These are phyloP conservation scores for Flaveria floridana DNA, from an alignment of 140 eudicot genomes.

Conservation along the genomic window DNA sequence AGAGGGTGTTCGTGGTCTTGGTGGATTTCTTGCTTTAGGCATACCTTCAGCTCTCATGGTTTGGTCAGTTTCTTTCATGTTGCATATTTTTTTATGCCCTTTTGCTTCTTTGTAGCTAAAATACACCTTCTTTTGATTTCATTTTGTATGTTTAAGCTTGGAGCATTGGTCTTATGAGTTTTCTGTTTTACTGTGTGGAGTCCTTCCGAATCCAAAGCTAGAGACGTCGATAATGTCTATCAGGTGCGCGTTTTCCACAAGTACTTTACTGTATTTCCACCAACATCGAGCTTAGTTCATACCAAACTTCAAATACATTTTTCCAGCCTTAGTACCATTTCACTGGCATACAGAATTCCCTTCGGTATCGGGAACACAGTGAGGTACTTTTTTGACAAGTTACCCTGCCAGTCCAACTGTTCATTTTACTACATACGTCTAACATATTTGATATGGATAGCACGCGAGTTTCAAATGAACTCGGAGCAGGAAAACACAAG, in stretches of 20 bases:
- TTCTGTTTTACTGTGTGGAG: slow-evolving; percentile 46
- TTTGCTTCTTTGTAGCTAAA: slow-evolving; percentile 12
- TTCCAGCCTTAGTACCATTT: slow-evolving; percentile 41
- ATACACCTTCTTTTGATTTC: slow-evolving; percentile 1
- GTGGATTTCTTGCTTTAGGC: slow-evolving; percentile 39
- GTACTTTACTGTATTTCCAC: neutral
- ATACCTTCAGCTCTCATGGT: slow-evolving; percentile 59
- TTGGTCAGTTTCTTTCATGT: slow-evolving; percentile 40
- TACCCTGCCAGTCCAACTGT: neutral
- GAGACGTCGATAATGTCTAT: slow-evolving; percentile 56
- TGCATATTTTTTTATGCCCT: neutral
- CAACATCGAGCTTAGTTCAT: neutral
- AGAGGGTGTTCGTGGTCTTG: slow-evolving; percentile 34
- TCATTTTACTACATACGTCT: neutral
- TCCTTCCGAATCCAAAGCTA: slow-evolving; percentile 51
- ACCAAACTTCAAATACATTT: slow-evolving; percentile 16
- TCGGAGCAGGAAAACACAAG: slow-evolving; percentile 43
- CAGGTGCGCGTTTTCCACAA: slow-evolving; percentile 36
- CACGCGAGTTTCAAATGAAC: slow-evolving; percentile 52
- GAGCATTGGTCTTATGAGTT: slow-evolving; percentile 50
- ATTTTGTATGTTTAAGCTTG: slow-evolving; percentile 34
- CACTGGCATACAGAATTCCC: slow-evolving; percentile 44
- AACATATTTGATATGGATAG: slow-evolving; percentile 16
- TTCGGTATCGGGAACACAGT: slow-evolving; percentile 52
- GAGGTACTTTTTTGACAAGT: slow-evolving; percentile 30